These are phyloP conservation scores for Leucosporidium scottii DNA, from an alignment of 768 basidiomycete genomes.

Conservation along the genomic window DNA sequence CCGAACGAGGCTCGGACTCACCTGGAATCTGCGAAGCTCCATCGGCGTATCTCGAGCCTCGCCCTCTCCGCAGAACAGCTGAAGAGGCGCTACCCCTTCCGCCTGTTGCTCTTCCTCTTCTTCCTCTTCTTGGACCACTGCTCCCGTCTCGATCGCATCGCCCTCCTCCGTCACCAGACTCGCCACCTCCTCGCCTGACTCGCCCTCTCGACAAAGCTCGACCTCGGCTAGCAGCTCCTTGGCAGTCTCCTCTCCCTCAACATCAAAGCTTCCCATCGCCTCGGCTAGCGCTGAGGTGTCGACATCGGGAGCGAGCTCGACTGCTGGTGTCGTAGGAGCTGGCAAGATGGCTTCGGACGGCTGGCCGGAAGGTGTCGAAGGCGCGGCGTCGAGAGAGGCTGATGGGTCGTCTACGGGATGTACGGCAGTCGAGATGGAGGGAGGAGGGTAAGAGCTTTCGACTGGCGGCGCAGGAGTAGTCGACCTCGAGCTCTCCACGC, in stretches of 20 bases:
- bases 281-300: slow-evolving; percentile 3
- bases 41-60: neutral
- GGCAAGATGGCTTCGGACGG: too few relatives aligned
- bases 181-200: neutral
- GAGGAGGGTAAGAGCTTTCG: too few relatives aligned
- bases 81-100: neutral
- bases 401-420: too few relatives aligned
- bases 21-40: neutral
- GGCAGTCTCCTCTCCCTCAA: too few relatives aligned
- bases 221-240: too few relatives aligned
- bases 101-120: neutral
- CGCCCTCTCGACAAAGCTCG: too few relatives aligned
- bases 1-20: neutral
- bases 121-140: neutral
- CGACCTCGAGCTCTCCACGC: too few relatives aligned
- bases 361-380: too few relatives aligned
- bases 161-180: neutral
- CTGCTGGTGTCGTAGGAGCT: too few relatives aligned
- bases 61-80: neutral
- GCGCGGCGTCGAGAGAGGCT: too few relatives aligned
- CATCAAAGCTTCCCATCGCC: slow-evolving; percentile 1
- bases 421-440: neutral
- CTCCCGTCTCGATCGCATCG: neutral
- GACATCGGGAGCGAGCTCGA: neutral
- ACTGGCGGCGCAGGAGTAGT: too few relatives aligned